phyloP scores from a whole-genome alignment of 805 yeast genomes.

The Kuraishia capsulata region DNA sequence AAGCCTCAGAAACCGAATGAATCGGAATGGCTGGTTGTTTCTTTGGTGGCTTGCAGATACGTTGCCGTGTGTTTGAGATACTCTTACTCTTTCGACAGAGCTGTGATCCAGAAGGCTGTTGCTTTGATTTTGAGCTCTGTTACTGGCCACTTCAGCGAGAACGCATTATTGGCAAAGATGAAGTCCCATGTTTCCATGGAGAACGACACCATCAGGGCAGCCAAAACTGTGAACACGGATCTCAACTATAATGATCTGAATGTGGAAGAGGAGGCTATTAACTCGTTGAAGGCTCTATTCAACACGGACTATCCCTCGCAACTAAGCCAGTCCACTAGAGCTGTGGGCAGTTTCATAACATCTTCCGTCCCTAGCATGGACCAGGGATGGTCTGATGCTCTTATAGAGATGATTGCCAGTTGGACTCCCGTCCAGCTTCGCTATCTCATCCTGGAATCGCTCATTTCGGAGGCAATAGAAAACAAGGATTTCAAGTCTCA shows the following conservation, averaged over 20 bases:
- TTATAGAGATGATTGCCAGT: constrained; percentile 53
- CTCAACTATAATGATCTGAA: constrained; percentile 7
- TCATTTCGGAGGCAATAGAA: constrained; percentile 1
- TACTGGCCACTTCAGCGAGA: background rate
- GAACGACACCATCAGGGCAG: constrained; percentile 11
- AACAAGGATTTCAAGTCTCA: background rate
- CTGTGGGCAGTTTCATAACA: constrained; percentile 38
- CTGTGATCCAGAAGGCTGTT: constrained; percentile 24
- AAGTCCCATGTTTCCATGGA: constrained; percentile 1
- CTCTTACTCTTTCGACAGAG: constrained; percentile 19
- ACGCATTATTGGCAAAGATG: background rate
- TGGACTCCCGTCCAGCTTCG: constrained; percentile 79
- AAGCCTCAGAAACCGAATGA: constrained; percentile 18
- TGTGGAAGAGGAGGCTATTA: constrained; percentile 8
- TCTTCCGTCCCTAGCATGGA: constrained; percentile 15
- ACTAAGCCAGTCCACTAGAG: constrained; percentile 44
- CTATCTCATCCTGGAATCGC: constrained; percentile 50
- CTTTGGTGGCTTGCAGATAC: constrained; percentile 29
- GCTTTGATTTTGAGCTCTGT: constrained; percentile 14
- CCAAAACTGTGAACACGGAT: constrained; percentile 17
- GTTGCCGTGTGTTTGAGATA: constrained; percentile 29
- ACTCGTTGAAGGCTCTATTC: constrained; percentile 51
- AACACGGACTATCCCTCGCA: constrained; percentile 55
- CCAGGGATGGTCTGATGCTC: constrained; percentile 36
- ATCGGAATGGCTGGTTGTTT: constrained; percentile 36